phyloP scores from a whole-genome alignment of 805 yeast species.

The Candida alai region DNA sequence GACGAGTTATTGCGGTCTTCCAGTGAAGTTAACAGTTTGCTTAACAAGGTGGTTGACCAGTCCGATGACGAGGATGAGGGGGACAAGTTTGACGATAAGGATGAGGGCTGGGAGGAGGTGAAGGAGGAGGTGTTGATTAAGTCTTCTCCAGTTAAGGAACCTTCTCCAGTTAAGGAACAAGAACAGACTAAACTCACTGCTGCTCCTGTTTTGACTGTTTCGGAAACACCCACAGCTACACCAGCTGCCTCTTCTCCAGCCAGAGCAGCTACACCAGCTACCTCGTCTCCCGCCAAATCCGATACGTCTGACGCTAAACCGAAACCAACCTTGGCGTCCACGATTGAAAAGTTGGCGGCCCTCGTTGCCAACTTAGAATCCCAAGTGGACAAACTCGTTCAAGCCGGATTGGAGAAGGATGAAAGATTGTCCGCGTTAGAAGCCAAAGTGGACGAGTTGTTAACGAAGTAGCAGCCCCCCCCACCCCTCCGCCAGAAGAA shows the following conservation, averaged over 20 bases:
- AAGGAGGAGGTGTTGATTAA: slow-evolving; percentile 14
- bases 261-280: slow-evolving; percentile 7
- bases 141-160: slow-evolving; percentile 12
- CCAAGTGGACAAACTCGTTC: slow-evolving; percentile 48
- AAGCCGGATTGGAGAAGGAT: slow-evolving; percentile 62
- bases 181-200: slow-evolving; percentile 4
- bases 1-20: slow-evolving; percentile 37
- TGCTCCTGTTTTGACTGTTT: neutral
- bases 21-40: slow-evolving; percentile 29
- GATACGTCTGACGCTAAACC: slow-evolving; percentile 16
- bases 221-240: slow-evolving; percentile 8
- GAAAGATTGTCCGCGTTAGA: slow-evolving; percentile 56
- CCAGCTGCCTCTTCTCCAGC: slow-evolving; percentile 4
- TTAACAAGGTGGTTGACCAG: slow-evolving; percentile 35
- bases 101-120: slow-evolving; percentile 41
- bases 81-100: slow-evolving; percentile 22
- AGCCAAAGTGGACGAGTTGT: slow-evolving; percentile 53
- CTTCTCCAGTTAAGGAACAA: slow-evolving; percentile 13
- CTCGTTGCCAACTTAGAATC: slow-evolving; percentile 57
- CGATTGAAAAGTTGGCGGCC: slow-evolving; percentile 62
- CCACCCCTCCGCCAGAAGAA: too few relatives aligned
- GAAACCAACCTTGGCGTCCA: slow-evolving; percentile 65
- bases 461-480: slow-evolving; percentile 34
- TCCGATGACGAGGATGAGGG: slow-evolving; percentile 36
- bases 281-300: slow-evolving; percentile 9